Evolutionary conservation across 768 basidiomycete genomes (phyloP), one percentile per base, ranked within the genome.

Genomic region (Phylloporus rhodoxanthus): DNA sequence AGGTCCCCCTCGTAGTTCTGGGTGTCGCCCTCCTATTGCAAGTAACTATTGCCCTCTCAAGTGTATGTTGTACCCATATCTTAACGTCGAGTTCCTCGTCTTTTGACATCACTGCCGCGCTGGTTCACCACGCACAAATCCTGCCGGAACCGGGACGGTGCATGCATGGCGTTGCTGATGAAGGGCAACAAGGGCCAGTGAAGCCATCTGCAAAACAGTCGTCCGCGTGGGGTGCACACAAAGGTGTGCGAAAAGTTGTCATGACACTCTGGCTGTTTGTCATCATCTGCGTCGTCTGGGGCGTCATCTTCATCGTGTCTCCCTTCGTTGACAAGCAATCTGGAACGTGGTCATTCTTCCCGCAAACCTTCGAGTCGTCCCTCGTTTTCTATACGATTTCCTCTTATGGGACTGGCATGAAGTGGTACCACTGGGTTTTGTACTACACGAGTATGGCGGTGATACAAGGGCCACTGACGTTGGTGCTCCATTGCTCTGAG

Each of bases 1-100:
- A 6, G 26, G 8, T 26, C 8, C 7, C 8, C 7, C 26, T 26
- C 26, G 7, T 26, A 26, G 26, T 26, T 2, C 26, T 26, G 26
- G 26, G 26, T 26, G 26, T 26, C 7, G 26, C 26, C 8, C 28
- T 28, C 28, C 25, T 25, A 6, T 8, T 25, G 10, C 28, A 28
- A 11, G 28, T n/a, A n/a, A n/a, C n/a, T n/a, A n/a, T n/a, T n/a
- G n/a, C n/a, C n/a, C n/a, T 23, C 21, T 39, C 40, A 1, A 63
- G 61, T 14, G 51, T 58, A 13, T 36, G 52, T 21, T 28, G 43
- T 21, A 57, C 62, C 13, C 52, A 62, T 45, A 54, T 68, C 30
- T 26, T 58, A 38, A 68, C 67, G 14, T 68, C 63, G 67, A 67
- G 68, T 20, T 62, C 65, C 20, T 68, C 66, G 2, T 50, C 62